These are phyloP conservation scores for Pseudopediastrum boryanum DNA, from an alignment of 139 green algal genomes.

Conservation along the genomic window DNA sequence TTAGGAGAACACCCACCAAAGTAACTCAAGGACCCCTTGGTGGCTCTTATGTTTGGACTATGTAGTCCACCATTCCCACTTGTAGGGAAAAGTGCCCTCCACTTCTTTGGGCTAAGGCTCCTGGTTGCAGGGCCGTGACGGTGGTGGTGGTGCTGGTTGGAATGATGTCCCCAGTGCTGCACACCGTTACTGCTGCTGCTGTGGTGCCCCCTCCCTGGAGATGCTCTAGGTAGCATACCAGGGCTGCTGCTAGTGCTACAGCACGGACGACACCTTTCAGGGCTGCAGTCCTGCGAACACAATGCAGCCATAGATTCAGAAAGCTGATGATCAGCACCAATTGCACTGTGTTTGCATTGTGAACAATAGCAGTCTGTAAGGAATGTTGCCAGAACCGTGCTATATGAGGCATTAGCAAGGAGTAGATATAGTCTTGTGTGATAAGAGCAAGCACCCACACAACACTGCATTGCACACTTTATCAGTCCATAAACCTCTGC, in stretches of 20 bases:
- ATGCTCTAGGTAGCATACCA: neutral
- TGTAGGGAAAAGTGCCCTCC: neutral
- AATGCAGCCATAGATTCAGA: slow-evolving; percentile 14
- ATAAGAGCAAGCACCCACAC: neutral
- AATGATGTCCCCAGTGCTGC: too few relatives aligned
- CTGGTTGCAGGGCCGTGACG: too few relatives aligned
- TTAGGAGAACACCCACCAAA: neutral
- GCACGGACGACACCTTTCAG: slow-evolving; percentile 8
- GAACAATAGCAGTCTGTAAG: neutral
- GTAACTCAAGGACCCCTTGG: neutral
- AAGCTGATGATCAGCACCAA: too few relatives aligned
- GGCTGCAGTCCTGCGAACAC: slow-evolving; percentile 21
- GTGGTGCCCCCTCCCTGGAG: neutral
- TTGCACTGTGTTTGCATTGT: too few relatives aligned
- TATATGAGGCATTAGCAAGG: neutral
- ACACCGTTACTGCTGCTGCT: neutral
- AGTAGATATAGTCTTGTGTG: neutral
- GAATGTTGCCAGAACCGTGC: neutral
- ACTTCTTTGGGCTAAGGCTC: too few relatives aligned
- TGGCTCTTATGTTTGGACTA: neutral
- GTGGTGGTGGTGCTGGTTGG: too few relatives aligned
- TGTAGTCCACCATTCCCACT: neutral
- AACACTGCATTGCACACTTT: neutral
- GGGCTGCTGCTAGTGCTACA: slow-evolving; percentile 8
- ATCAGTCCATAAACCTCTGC: neutral